A percentile compares a stretch with the other conserved stretches of the same genome.
These are phyloP conservation scores for Fusarium oligoseptatum DNA, from an alignment of 2,329 filamentous ascomycete genomes.

Conservation along the genomic window DNA sequence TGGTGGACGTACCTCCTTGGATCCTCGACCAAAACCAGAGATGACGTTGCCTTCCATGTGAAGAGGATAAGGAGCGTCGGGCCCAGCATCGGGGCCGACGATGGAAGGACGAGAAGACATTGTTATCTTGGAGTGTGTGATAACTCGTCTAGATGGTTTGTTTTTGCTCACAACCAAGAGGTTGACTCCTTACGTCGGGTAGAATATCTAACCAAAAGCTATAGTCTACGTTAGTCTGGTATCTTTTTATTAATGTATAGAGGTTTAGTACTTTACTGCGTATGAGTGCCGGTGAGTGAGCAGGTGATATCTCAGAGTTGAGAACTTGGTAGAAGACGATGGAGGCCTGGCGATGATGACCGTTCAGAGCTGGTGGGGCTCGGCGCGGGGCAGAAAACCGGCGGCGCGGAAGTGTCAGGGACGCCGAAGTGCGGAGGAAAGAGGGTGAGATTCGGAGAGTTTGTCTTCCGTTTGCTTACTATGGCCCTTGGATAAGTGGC, in stretches of 20 bases:
- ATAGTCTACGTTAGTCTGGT: background rate
- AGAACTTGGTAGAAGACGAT: constrained; percentile 24
- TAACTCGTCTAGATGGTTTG: background rate
- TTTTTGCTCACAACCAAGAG: background rate
- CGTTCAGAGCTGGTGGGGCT: constrained; percentile 28
- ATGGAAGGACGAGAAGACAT: constrained; percentile 71
- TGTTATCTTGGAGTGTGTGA: background rate
- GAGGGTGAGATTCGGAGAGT: constrained; percentile 16
- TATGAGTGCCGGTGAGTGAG: background rate
- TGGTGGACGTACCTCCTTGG: constrained; percentile 77
- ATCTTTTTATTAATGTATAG: background rate
- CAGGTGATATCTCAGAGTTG: constrained; percentile 6
- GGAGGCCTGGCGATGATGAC: constrained; percentile 28
- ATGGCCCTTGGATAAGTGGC: background rate
- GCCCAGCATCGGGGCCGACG: constrained; percentile 80
- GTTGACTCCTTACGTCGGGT: background rate
- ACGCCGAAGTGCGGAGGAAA: constrained; percentile 26
- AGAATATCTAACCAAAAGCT: background rate
- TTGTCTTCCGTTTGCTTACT: constrained; percentile 31
- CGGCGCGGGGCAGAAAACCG: constrained; percentile 22
- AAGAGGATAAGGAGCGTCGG: constrained; percentile 83
- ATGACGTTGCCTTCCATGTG: constrained; percentile 89
- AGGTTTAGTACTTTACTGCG: background rate
- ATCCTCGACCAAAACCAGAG: constrained; percentile 92
- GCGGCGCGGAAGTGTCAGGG: background rate